Evolutionary conservation across 108 stramenopile species (phyloP).

Genomic region (Epipyxis sp.): DNA sequence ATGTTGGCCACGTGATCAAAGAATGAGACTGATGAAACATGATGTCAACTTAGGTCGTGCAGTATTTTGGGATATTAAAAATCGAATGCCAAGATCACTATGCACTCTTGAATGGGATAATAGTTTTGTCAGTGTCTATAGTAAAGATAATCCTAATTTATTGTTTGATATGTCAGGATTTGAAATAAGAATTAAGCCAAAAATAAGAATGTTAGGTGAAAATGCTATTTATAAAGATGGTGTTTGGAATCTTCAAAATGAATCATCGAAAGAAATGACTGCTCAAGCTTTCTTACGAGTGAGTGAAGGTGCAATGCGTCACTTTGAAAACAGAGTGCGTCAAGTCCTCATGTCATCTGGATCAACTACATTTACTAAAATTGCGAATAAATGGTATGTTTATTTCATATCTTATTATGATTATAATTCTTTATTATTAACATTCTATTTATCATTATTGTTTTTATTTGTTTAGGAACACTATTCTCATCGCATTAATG

Average conservation of each 20-base stretch:
- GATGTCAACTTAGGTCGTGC: constrained; percentile 98
- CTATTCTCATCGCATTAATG: constrained; percentile 90
- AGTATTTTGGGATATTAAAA: constrained; percentile 98
- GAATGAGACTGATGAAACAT: constrained; percentile 95
- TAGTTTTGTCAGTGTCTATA: constrained; percentile 95
- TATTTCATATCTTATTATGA: background rate
- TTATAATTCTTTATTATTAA: background rate
- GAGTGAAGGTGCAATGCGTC: constrained; percentile 80
- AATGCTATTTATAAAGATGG: constrained; percentile 86
- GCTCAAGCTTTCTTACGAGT: constrained; percentile 83
- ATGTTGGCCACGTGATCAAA: constrained; percentile 97
- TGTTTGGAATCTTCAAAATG: constrained; percentile 98
- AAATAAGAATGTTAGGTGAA: constrained; percentile 68
- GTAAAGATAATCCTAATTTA: constrained; percentile 96
- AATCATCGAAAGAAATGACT: constrained; percentile 96
- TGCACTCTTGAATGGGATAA: constrained; percentile 97
- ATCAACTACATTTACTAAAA: constrained; percentile 97
- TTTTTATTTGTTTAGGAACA: background rate
- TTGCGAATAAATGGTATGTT: constrained; percentile 98
- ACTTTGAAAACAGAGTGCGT: constrained; percentile 96
- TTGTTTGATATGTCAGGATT: constrained; percentile 98
- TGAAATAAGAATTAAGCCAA: constrained; percentile 92
- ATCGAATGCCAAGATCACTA: constrained; percentile 88
- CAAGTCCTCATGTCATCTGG: constrained; percentile 96
- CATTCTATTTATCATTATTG: too few species aligned